These are phyloP conservation scores for Xylaria scruposa DNA, from an alignment of 495 filamentous ascomycete species.

Conservation along the genomic window DNA sequence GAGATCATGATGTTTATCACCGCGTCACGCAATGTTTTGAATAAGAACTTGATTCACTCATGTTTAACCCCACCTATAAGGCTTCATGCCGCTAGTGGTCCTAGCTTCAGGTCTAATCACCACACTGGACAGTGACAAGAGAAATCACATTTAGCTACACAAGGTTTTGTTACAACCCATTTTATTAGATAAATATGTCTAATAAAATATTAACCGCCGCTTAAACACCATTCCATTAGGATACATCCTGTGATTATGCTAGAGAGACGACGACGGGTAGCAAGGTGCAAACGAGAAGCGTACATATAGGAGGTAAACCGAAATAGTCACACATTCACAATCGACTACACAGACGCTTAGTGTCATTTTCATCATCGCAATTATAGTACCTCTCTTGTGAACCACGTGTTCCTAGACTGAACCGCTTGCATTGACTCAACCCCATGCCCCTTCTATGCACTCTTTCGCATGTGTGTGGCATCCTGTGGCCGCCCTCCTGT, in stretches of 20 bases:
- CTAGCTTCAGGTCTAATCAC: slow-evolving; percentile 2
- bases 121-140: not conserved
- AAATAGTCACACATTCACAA: slow-evolving; percentile 8
- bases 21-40: slow-evolving; percentile 1
- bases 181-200: not conserved
- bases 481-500: not conserved
- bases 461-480: not conserved
- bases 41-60: not conserved
- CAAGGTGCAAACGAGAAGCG: not conserved
- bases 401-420: slow-evolving; percentile 9
- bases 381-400: slow-evolving; percentile 11
- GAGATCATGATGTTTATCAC: not conserved
- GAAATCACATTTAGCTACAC: not conserved
- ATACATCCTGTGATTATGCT: not conserved
- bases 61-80: slow-evolving; percentile 10
- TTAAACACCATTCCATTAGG: not conserved
- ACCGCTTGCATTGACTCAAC: not conserved
- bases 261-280: not conserved
- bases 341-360: not conserved
- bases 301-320: not conserved
- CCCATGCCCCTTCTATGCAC: not conserved
- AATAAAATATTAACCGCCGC: not conserved
- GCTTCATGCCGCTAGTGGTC: not conserved
- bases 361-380: slow-evolving; percentile 1
- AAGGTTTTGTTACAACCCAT: too few species aligned